Evolutionary conservation across 2,329 filamentous ascomycete species (phyloP).

Genomic region (Blumeria graminis): DNA sequence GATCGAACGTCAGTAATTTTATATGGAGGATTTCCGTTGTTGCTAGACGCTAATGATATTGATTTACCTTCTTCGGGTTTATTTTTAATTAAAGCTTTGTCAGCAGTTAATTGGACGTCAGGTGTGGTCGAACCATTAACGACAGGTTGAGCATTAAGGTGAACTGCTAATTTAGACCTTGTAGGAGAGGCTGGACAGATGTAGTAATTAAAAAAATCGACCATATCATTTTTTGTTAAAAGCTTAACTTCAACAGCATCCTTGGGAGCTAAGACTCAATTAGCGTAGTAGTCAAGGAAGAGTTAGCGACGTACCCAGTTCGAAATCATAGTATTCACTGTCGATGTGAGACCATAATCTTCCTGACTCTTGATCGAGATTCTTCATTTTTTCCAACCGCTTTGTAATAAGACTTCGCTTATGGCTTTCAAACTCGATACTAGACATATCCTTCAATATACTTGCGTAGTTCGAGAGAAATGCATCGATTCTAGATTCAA

Average conservation of each 20-base stretch:
- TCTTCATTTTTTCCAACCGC: constrained; percentile 76
- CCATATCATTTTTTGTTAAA: constrained; percentile 56
- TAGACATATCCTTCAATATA: constrained; percentile 49
- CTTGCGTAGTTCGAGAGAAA: constrained; percentile 49
- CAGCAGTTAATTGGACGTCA: constrained; percentile 5
- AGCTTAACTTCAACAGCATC: constrained; percentile 53
- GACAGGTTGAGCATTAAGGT: constrained; percentile 49
- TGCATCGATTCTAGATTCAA: constrained; percentile 68
- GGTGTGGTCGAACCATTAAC: constrained; percentile 18
- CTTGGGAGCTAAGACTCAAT: constrained; percentile 16
- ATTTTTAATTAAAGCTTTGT: constrained; percentile 6
- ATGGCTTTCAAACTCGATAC: constrained; percentile 69
- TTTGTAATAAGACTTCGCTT: constrained; percentile 76
- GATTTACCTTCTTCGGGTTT: constrained; percentile 5
- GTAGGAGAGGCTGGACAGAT: constrained; percentile 49
- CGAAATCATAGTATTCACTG: constrained; percentile 74
- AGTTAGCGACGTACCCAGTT: constrained; percentile 37
- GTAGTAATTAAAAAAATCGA: constrained; percentile 53
- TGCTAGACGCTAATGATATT: not conserved
- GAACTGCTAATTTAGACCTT: constrained; percentile 64
- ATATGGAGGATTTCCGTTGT: constrained; percentile 27
- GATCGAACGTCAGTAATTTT: constrained; percentile 55
- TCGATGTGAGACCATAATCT: constrained; percentile 71
- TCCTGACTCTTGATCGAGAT: constrained; percentile 60
- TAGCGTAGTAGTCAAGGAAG: constrained; percentile 1